Conservation (phyloP, 345 rosid genomes). For the Isatis tinctoria region DNA sequence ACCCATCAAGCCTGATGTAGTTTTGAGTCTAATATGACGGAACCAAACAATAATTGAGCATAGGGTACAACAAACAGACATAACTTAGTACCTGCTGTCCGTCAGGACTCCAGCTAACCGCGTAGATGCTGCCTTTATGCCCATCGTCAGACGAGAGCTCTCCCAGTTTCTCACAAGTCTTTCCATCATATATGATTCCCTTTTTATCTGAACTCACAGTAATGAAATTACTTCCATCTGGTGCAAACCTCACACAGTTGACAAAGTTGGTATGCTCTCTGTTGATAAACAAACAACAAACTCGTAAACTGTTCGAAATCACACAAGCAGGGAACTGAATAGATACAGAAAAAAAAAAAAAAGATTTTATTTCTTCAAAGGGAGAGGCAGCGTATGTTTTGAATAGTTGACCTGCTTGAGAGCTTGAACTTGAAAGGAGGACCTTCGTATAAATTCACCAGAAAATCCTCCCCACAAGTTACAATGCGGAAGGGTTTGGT, state of each 20-base stretch:
- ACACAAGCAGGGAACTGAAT: too few relatives aligned
- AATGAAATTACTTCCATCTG: slow-evolving; percentile 90
- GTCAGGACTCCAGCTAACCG: slow-evolving; percentile 93
- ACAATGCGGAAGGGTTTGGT: slow-evolving; percentile 87
- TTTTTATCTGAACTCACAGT: slow-evolving; percentile 93
- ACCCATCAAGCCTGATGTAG: not conserved
- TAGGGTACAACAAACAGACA: not conserved
- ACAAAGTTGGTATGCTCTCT: slow-evolving; percentile 96
- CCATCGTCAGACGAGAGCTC: slow-evolving; percentile 71
- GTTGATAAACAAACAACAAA: slow-evolving; percentile 27
- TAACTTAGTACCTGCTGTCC: slow-evolving; percentile 62
- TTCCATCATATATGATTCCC: slow-evolving; percentile 85
- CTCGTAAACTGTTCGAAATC: too few relatives aligned
- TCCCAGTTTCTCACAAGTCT: slow-evolving; percentile 74
- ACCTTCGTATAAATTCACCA: slow-evolving; percentile 95
- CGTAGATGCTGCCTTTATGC: slow-evolving; percentile 89
- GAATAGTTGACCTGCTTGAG: slow-evolving; percentile 64
- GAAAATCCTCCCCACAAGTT: slow-evolving; percentile 91
- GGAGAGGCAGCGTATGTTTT: too few relatives aligned
- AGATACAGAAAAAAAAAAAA: too few relatives aligned
- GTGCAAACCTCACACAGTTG: slow-evolving; percentile 88
- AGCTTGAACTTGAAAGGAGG: slow-evolving; percentile 94
- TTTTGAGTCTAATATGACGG: too few relatives aligned
- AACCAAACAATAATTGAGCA: not conserved
- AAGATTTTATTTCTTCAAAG: too few relatives aligned